Evolutionary conservation across 1,284 basidiomycete species (phyloP).

Genomic region (Fomitopsis pinicola): DNA sequence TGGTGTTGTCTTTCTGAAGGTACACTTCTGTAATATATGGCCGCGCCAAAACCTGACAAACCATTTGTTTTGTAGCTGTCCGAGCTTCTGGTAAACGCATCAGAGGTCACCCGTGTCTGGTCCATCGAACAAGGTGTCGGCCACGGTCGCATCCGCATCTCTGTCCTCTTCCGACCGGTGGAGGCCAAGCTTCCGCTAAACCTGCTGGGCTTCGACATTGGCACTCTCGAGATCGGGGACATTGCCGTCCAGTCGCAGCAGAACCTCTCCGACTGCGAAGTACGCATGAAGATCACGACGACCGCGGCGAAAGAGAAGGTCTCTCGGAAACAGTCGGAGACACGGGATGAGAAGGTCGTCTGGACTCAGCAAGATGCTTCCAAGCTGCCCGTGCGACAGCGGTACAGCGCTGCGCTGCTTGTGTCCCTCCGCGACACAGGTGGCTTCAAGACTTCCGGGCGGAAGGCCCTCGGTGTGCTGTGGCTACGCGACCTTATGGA

Average conservation of each 20-base stretch:
- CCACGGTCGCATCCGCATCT: conserved; percentile 44
- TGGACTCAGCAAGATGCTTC: conserved; percentile 44
- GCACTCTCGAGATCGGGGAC: conserved; percentile 48
- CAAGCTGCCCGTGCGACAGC: conserved; percentile 56
- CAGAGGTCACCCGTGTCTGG: conserved; percentile 44
- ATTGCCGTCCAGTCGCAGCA: conserved; percentile 23
- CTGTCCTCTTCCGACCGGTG: conserved; percentile 51
- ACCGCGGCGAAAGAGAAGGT: conserved; percentile 24
- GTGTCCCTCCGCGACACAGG: conserved; percentile 50
- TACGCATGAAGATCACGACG: conserved; percentile 30
- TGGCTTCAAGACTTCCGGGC: conserved; percentile 31
- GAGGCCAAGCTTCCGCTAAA: conserved; percentile 51
- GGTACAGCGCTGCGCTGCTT: conserved; percentile 52
- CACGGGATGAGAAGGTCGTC: conserved; percentile 36
- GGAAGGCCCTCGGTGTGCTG: conserved; percentile 55
- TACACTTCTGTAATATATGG: conserved; percentile 3
- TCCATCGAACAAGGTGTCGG: conserved; percentile 52
- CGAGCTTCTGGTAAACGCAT: conserved; percentile 36
- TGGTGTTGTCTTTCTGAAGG: conserved; percentile 49
- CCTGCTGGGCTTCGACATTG: conserved; percentile 63
- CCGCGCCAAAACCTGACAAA: neutral
- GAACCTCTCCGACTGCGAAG: conserved; percentile 26
- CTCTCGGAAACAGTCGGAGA: conserved; percentile 41
- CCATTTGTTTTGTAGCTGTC: conserved; percentile 23
- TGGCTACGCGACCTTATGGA: conserved; percentile 58